Evolutionary conservation across 1,139 yeast species (phyloP), one percentile per base, ranked within the genome.

Genomic region (Yamadazyma sp.): DNA sequence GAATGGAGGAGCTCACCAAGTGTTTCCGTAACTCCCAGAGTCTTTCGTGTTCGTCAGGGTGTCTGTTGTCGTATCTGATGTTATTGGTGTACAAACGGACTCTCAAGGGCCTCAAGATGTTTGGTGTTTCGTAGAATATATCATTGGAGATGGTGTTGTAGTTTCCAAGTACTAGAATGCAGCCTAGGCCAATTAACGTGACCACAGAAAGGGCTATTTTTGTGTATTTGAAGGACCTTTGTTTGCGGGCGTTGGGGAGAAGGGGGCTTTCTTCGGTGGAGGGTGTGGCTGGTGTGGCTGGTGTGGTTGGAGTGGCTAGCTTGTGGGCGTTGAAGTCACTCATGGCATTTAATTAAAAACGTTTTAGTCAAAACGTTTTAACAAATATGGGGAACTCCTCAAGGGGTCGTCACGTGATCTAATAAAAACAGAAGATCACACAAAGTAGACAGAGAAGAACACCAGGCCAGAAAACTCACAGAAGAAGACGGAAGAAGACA

Each of bases 21-120:
- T 51, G 52, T 39, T 61, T 64, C 25, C 81, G 62, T 29, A 56
- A 54, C 3, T 38, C 40, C 84, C 84, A 78, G 3, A 62, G 62
- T 34, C 52, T 50, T 48, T 78, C 83, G 11, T 65, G 52, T 11
- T 45, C 46, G 41, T 58, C 57, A 21, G 59, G 47, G 40, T 56
- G 37, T 37, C 39, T 42, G 39, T 62, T 73, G 40, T 74, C 82
- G 46, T 61, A 73, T 17, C 84, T 59, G 40, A 78, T 73, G 47
- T 78, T 78, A 51, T 78, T 75, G 20, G 79, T 71, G 51, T 77
- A 78, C 3, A 78, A 46, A 27, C 80, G 56, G 32, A 76, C 51
- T 24, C 48, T 47, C 24, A 63, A 44, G 2, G 54, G 53, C 17
- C 46, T 43, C 6, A 46, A 35, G 7, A 48, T 14, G 17, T 40